Percentiles rank a stretch among this genome's conserved stretches.
phyloP scores from a whole-genome alignment of 352 stramenopile genomes.

The Phytopythium vexans region DNA sequence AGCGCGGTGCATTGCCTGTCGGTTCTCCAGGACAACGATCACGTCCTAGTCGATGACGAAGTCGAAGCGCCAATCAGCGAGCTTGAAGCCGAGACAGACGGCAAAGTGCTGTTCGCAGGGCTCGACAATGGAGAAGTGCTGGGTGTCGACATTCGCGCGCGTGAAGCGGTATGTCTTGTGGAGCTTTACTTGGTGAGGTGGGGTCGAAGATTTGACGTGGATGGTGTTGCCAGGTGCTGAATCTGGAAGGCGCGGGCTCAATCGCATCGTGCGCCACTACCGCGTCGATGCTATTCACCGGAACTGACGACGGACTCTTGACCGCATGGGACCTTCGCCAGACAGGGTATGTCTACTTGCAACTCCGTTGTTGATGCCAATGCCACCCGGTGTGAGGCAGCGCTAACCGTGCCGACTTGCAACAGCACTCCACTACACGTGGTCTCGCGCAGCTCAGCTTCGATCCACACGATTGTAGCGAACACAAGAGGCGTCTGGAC shows the following conservation, averaged over 20 bases:
- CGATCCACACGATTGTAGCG: constrained; percentile 42
- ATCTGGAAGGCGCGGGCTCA: constrained; percentile 27
- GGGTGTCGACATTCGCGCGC: constrained; percentile 55
- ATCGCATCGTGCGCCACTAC: constrained; percentile 37
- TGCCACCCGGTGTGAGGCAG: neutral
- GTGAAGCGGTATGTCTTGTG: constrained; percentile 24
- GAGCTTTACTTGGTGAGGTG: neutral
- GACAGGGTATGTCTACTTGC: constrained; percentile 26
- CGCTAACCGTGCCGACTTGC: neutral
- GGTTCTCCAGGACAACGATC: constrained; percentile 31
- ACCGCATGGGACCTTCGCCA: constrained; percentile 60
- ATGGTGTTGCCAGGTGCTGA: constrained; percentile 30
- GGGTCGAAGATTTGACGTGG: neutral
- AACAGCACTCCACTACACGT: constrained; percentile 39
- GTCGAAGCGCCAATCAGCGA: constrained; percentile 10
- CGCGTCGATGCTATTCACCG: constrained; percentile 43
- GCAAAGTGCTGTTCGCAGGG: constrained; percentile 59
- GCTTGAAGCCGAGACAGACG: constrained; percentile 55
- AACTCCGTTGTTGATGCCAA: neutral
- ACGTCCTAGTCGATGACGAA: constrained; percentile 7
- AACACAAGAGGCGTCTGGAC: constrained; percentile 35
- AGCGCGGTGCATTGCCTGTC: constrained; percentile 53
- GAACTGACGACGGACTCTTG: constrained; percentile 59
- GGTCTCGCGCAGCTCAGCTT: constrained; percentile 47
- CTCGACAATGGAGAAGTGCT: constrained; percentile 58